Conservation (phyloP, 140 eudicot genomes). For the Erigeron philadelphicus region DNA sequence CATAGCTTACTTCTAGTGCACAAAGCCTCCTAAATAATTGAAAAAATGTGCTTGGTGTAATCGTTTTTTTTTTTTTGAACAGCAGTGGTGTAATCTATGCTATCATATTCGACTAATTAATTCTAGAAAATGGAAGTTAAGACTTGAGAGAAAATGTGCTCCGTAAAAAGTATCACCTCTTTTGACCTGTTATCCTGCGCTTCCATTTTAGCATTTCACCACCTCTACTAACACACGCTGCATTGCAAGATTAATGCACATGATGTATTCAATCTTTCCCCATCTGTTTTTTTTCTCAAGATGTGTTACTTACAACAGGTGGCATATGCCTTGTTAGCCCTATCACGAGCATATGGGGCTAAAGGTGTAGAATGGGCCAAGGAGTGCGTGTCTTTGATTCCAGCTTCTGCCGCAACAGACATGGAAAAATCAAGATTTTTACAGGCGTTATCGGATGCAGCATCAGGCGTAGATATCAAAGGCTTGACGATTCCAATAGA, state of each 20-base stretch:
- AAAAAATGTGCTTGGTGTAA: too few relatives aligned
- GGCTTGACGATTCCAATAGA: slow-evolving; percentile 66
- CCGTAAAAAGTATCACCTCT: too few relatives aligned
- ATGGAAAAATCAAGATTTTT: slow-evolving; percentile 67
- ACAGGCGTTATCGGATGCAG: slow-evolving; percentile 76
- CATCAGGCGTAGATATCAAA: slow-evolving; percentile 65
- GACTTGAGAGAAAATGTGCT: too few relatives aligned
- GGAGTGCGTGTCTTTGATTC: slow-evolving; percentile 67
- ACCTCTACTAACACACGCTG: too few relatives aligned
- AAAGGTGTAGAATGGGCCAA: slow-evolving; percentile 87
- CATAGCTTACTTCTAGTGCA: background rate
- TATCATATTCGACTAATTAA: too few relatives aligned
- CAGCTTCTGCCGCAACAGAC: slow-evolving; percentile 75
- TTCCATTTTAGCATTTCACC: too few relatives aligned
- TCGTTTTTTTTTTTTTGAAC: too few relatives aligned
- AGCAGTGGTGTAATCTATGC: too few relatives aligned
- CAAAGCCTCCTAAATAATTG: background rate
- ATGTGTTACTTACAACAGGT: slow-evolving; percentile 39
- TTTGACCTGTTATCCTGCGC: too few relatives aligned
- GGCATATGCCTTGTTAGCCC: slow-evolving; percentile 65
- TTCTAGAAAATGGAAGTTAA: too few relatives aligned
- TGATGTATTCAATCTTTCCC: background rate
- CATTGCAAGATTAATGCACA: too few relatives aligned
- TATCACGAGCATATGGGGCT: slow-evolving; percentile 66
- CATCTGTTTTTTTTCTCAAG: background rate